Evolutionary conservation across 2,329 filamentous ascomycete genomes (phyloP).

Genomic region (Aspergillus phoenicis): DNA sequence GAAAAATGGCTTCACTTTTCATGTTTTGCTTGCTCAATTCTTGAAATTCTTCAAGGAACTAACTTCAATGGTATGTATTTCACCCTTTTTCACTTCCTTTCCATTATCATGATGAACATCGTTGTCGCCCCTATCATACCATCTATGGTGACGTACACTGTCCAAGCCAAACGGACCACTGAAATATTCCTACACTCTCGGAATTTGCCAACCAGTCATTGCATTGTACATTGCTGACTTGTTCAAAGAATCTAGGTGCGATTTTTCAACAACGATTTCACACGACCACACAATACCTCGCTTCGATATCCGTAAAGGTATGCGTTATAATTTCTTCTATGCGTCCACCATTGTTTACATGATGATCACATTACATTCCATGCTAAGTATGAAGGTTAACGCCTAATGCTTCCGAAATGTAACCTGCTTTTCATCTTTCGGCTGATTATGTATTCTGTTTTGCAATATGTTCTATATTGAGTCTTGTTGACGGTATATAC

Average conservation of each 20-base stretch:
- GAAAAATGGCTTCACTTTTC: constrained; percentile 15
- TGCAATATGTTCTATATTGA: constrained; percentile 26
- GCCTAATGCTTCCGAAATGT: constrained; percentile 59
- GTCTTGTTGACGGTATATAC: constrained; percentile 27
- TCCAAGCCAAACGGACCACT: constrained; percentile 65
- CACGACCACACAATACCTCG: not conserved
- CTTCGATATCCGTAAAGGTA: constrained; percentile 21
- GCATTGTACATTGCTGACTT: constrained; percentile 29
- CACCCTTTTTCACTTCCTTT: constrained; percentile 8
- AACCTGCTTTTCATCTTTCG: constrained; percentile 67
- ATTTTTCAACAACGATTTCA: not conserved
- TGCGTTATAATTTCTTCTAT: constrained; percentile 21
- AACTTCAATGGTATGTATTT: constrained; percentile 32
- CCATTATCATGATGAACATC: constrained; percentile 56
- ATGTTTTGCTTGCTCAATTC: not conserved
- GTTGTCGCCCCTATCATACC: constrained; percentile 67
- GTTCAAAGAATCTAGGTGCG: constrained; percentile 20
- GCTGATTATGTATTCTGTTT: constrained; percentile 50
- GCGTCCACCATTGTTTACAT: constrained; percentile 36
- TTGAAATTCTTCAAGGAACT: constrained; percentile 13
- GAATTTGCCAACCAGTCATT: constrained; percentile 15
- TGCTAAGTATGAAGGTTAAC: constrained; percentile 63
- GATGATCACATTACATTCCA: constrained; percentile 62
- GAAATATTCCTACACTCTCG: constrained; percentile 35
- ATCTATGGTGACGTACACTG: constrained; percentile 62